These are phyloP conservation scores for Tricholoma flavovirens DNA, from an alignment of 768 basidiomycete species.

Conservation along the genomic window DNA sequence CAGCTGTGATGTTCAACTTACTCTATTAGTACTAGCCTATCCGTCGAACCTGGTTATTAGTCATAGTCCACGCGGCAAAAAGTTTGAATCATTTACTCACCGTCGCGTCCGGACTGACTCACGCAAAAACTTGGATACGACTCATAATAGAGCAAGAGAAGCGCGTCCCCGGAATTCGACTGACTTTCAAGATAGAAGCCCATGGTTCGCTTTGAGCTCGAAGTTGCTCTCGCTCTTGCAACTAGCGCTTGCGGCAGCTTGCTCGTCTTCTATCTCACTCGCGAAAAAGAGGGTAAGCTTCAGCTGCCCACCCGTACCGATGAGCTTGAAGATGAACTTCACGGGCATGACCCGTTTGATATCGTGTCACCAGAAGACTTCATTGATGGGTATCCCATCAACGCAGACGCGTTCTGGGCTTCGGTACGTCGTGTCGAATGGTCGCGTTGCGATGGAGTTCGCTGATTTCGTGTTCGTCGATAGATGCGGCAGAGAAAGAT, in stretches of 20 bases:
- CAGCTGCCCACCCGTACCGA: conserved; percentile 2
- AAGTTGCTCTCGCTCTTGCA: neutral
- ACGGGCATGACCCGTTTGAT: conserved; percentile 53
- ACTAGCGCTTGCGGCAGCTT: neutral
- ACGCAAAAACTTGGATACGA: neutral
- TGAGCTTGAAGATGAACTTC: neutral
- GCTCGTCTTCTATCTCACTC: neutral
- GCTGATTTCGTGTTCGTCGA: neutral
- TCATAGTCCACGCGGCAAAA: no score
- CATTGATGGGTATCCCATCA: conserved; percentile 59
- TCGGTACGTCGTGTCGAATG: conserved; percentile 29
- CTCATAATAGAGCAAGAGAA: neutral
- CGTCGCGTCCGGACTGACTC: neutral
- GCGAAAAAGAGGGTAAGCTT: conserved; percentile 1
- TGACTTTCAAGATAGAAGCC: neutral
- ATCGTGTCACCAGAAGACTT: conserved; percentile 67
- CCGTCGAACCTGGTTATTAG: no score
- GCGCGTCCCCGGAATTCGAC: neutral
- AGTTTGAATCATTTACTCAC: no score
- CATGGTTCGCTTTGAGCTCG: neutral
- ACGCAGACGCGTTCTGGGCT: conserved; percentile 57
- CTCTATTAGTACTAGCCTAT: no score
- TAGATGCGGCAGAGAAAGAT: conserved; percentile 62
- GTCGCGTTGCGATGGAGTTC: neutral
- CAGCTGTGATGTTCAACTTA: no score